A percentile compares a stretch with the other conserved stretches of the same genome.
These are phyloP conservation scores for Ciborinia camelliae DNA, from an alignment of 2,329 filamentous ascomycete genomes.

Conservation along the genomic window DNA sequence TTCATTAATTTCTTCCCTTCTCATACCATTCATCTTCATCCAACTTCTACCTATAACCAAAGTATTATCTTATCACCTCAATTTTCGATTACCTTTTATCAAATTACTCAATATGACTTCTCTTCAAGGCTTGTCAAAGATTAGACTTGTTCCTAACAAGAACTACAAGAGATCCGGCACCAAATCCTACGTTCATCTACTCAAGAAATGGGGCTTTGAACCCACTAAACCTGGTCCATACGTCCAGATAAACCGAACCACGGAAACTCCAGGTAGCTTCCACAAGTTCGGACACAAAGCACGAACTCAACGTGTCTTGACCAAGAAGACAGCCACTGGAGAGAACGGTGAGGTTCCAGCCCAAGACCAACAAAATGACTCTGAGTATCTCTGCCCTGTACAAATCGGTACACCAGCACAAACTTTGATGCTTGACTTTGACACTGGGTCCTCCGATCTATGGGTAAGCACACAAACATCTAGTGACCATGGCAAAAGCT, in stretches of 20 bases:
- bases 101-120: conserved; percentile 31
- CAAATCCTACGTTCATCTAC: conserved; percentile 60
- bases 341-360: conserved; percentile 51
- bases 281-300: conserved; percentile 49
- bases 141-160: conserved; percentile 53
- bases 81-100: background rate
- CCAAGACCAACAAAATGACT: conserved; percentile 65
- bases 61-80: conserved; percentile 2
- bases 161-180: conserved; percentile 57
- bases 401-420: conserved; percentile 63
- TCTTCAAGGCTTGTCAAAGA: conserved; percentile 40
- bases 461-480: conserved; percentile 49
- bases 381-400: conserved; percentile 61
- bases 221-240: conserved; percentile 63
- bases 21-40: background rate
- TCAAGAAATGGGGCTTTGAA: conserved; percentile 61
- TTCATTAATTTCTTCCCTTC: background rate
- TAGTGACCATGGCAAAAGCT: background rate
- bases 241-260: conserved; percentile 46
- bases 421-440: conserved; percentile 61
- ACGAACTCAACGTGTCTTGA: conserved; percentile 47
- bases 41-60: background rate
- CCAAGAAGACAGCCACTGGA: conserved; percentile 41
- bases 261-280: conserved; percentile 42
- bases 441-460: conserved; percentile 67